Conservation (phyloP, 345 rosid genomes). For the Salix caprea region DNA sequence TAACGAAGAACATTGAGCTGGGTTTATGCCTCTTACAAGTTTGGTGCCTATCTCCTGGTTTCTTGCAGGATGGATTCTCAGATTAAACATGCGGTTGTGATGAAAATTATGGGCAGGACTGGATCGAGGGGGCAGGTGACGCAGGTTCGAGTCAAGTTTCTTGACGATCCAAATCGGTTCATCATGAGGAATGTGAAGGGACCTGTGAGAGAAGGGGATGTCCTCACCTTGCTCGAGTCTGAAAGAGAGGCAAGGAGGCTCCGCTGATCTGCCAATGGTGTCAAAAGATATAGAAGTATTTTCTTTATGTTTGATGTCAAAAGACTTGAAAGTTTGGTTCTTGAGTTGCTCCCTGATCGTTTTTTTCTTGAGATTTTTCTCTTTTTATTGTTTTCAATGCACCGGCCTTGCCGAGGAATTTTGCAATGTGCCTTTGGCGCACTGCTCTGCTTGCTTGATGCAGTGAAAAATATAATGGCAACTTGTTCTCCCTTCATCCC, state of each 20-base stretch:
- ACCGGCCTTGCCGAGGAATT: too few relatives aligned
- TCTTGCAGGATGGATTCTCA: slow-evolving; percentile 54
- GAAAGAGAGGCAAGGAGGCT: slow-evolving; percentile 91
- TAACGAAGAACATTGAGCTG: too few relatives aligned
- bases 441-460: too few relatives aligned
- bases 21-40: too few relatives aligned
- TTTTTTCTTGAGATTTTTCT: too few relatives aligned
- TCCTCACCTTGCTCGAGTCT: slow-evolving; percentile 75
- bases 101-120: slow-evolving; percentile 85
- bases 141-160: slow-evolving; percentile 77
- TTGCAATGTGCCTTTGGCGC: too few relatives aligned
- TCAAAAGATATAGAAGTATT: neutral
- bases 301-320: neutral
- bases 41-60: too few relatives aligned
- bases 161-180: slow-evolving; percentile 55
- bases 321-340: neutral
- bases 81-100: slow-evolving; percentile 77
- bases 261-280: slow-evolving; percentile 24
- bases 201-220: slow-evolving; percentile 78
- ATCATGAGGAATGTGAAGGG: slow-evolving; percentile 92
- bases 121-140: slow-evolving; percentile 93
- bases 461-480: too few relatives aligned
- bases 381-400: too few relatives aligned
- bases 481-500: too few relatives aligned
- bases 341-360: too few relatives aligned